Evolutionary conservation across 495 filamentous ascomycete species (phyloP), one percentile per base, ranked within the genome.

Genomic region (Hypoxylon perforatum): DNA sequence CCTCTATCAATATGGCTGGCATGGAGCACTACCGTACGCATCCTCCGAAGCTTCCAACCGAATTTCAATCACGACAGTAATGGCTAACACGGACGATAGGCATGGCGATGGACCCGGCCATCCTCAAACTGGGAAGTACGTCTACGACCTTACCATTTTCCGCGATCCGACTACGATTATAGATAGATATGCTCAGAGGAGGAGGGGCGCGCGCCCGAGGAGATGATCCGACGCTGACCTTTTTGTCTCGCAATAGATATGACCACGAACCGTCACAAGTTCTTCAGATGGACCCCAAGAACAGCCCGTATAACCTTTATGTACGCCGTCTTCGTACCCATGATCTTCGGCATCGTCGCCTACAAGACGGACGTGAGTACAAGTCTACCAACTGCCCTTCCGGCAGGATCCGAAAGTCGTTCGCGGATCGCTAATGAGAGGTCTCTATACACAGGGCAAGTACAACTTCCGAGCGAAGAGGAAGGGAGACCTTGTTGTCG

Each of bases 281-380:
- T 93, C 86, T 99, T 97, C 86, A 86, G 92, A 71, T 98, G 91
- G 91, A 97, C 89, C 12, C 84, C 87, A 21, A 84, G 91, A 66
- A 95, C 93, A 44, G 92, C 91, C 21, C 86, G 86, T 82, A 64
- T 96, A 63, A 90, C 87, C 3, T 86, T 97, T 70, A 74, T 88
- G 30, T 97, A 92, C 78, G 83, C 89, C 57, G 78, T 87, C 22
- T 78, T 85, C 35, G 84, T 97, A 19, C 95, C 95, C 5, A 73
- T 77, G 28, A 77, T 89, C 33, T 39, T 97, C 53, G 88, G 87
- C 33, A 88, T 88, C 62, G 50, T 94, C 35, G 92, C 84, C 17
- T 96, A 88, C 71, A 84, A 81, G 59, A 92, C 87, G 23, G 94
- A 98, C 76, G 95, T 99, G 83, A 83, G 90, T 86, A 35, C 3